Evolutionary conservation across 1,139 yeast genomes (phyloP).

Genomic region (Blastobotrys malaysiensis): DNA sequence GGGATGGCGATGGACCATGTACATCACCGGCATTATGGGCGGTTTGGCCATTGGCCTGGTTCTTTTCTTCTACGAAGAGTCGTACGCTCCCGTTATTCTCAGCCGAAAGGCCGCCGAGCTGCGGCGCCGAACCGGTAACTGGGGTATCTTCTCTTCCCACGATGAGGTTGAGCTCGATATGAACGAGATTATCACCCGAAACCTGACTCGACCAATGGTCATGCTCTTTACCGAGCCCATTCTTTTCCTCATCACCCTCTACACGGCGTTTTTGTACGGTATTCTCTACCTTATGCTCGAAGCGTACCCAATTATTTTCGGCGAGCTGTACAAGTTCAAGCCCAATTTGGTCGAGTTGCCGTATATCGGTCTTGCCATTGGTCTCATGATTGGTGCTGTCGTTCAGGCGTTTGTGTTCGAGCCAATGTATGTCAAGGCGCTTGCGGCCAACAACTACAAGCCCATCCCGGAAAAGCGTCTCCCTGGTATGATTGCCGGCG

Average conservation of each 20-base stretch:
- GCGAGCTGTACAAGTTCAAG: conserved; percentile 53
- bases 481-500: conserved; percentile 65
- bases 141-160: conserved; percentile 84
- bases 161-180: conserved; percentile 62
- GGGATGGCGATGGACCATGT: conserved; percentile 59
- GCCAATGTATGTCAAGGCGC: conserved; percentile 35
- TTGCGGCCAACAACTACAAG: conserved; percentile 47
- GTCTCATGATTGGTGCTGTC: conserved; percentile 30
- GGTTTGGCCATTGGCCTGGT: conserved; percentile 33
- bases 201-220: conserved; percentile 60
- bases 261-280: conserved; percentile 83
- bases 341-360: conserved; percentile 49
- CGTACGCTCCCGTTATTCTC: conserved; percentile 43
- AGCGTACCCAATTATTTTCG: conserved; percentile 72
- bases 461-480: conserved; percentile 70
- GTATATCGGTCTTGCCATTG: conserved; percentile 45
- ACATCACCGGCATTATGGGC: conserved; percentile 49
- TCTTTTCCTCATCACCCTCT: conserved; percentile 59
- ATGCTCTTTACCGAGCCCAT: conserved; percentile 75
- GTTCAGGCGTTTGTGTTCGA: conserved; percentile 27
- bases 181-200: conserved; percentile 62
- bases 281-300: conserved; percentile 70
- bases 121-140: conserved; percentile 48
- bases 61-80: conserved; percentile 32
- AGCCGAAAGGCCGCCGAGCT: conserved; percentile 42